Base-by-base conservation (phyloP, 2,329 filamentous ascomycete species). In the Blastomyces gilchristii region DNA sequence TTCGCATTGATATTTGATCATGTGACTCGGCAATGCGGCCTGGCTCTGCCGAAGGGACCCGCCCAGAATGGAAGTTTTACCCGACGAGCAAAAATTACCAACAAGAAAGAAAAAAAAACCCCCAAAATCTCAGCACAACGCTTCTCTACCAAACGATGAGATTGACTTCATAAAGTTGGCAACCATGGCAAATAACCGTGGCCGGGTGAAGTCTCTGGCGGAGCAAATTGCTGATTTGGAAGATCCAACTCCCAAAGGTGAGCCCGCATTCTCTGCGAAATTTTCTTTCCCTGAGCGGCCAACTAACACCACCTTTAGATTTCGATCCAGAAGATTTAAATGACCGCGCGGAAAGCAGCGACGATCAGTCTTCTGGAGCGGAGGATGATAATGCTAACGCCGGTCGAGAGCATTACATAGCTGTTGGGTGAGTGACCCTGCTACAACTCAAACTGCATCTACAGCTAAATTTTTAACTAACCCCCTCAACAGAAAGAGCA, bases 401-500 rank as follows among this genome's bases (percentile, higher is more conserved):
- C 12, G 91, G 88, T 25, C 88, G 92, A 41, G 93, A 96, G 70
- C 93, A 97, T 73, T 97, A 97, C 72, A 83, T 89, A 53, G 76
- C 82, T 61, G 90, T 96, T 41, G 88, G 87, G 81, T 88, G 78
- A 63, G 80, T 11, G 52, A 8, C 28, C n/a, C 16, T 41, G 3
- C 43, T 22, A 31, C 37, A 45, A 28, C 34, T 34, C n/a, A 39
- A 39, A 18, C 47, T 37, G 18, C 18, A 37, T 49, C 54, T 45
- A 47, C 16, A 18, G 39, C 6, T 47, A 18, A n/a, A 57, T 57
- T 54, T 31, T 9, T 25, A 14, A n/a, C 14, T 39, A 28, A 60
- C 67, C 47, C 64, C 59, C 56, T 22, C 28, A 62, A 65, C 65
- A 87, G 86, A 25, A 94, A 92, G 80, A 94, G 88, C 78, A 93